Base-by-base conservation (phyloP, 2,329 filamentous ascomycete species). In the Fusarium keratoplasticum region DNA sequence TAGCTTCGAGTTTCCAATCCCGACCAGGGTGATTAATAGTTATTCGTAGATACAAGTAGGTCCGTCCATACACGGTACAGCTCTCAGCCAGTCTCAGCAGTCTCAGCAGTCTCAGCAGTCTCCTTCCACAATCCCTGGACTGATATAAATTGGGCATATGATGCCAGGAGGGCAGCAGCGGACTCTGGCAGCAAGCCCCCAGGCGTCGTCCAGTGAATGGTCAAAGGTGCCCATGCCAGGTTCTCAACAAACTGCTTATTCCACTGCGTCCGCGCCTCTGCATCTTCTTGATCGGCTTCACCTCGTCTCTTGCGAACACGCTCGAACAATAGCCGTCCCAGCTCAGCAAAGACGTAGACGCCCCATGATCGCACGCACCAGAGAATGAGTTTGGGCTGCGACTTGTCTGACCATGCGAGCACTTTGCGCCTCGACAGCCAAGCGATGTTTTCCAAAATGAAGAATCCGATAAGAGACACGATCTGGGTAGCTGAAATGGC, bases 111-210 rank as follows among this genome's bases (percentile, higher is more conserved):
- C 29, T 58, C 25, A n/a, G 62, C 63, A 4, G 63, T 54, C 1
- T 62, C 69, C 7, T 33, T 73, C 72, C 72, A 75, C 14, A 75
- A 1, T 25, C 44, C 47, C 25, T 36, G 35, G 0, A 75, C 60
- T 16, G 69, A 70, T 11, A 73, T 61, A 8, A 67, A 75, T 36
- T 75, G 69, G 1, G 67, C 50, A 33, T 75, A 75, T 2, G 72
- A 64, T 14, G 66, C 58, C 20, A 75, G 22, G 2, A 70, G 61
- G 0, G 69, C 64, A 18, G 72, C 72, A 4, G 71, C 2, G 13
- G 27, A 22, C 20, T 75, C 72, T 0, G 72, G 66, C 6, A 75
- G 25, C 4, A 75, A 6, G 0, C 69, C 70, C 6, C 42, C 71
- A 1, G 62, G 66, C 7, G 36, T 40, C 16, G 62, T 60, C 72